A percentile compares a stretch with the other conserved stretches of the same genome.
Evolutionary conservation across 306 rosid genomes (phyloP).

Genomic region (Dalbergia cultrata): DNA sequence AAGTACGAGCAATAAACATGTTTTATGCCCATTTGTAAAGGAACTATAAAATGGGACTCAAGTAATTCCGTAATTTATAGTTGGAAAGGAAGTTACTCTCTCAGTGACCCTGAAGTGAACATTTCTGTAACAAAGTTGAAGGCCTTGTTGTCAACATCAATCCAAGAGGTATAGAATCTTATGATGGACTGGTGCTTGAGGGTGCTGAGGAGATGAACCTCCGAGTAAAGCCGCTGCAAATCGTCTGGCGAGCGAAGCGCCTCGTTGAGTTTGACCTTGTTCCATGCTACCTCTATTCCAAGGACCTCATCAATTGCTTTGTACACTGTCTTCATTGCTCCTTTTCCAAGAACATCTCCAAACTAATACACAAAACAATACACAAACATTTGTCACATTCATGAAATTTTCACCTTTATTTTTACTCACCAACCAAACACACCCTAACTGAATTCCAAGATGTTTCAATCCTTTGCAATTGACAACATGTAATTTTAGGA

Average conservation of each 20-base stretch:
- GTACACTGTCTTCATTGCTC: constrained; percentile 93
- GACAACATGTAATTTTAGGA: neutral
- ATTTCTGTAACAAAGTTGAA: constrained; percentile 90
- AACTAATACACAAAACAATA: constrained; percentile 59
- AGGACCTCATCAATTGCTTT: constrained; percentile 89
- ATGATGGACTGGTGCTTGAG: constrained; percentile 86
- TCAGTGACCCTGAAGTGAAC: constrained; percentile 91
- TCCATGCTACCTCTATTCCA: constrained; percentile 95
- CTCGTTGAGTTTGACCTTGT: constrained; percentile 71
- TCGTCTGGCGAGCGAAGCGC: constrained; percentile 77
- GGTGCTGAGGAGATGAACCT: constrained; percentile 93
- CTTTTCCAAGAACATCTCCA: constrained; percentile 87
- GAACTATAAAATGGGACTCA: constrained; percentile 24
- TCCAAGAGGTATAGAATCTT: constrained; percentile 88
- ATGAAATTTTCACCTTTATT: too few species aligned
- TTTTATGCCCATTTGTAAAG: constrained; percentile 4
- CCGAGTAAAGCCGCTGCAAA: constrained; percentile 92
- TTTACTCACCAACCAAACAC: too few species aligned
- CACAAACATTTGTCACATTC: constrained; percentile 13
- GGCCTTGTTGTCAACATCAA: constrained; percentile 70
- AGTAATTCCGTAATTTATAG: constrained; percentile 41
- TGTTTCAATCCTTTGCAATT: constrained; percentile 14
- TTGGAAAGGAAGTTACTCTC: constrained; percentile 76
- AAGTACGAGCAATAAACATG: neutral
- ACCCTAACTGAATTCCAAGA: neutral